A percentile compares a stretch with the other conserved stretches of the same genome.
Conservation (phyloP, 441 rosid genomes). For the Breynia disticha region DNA sequence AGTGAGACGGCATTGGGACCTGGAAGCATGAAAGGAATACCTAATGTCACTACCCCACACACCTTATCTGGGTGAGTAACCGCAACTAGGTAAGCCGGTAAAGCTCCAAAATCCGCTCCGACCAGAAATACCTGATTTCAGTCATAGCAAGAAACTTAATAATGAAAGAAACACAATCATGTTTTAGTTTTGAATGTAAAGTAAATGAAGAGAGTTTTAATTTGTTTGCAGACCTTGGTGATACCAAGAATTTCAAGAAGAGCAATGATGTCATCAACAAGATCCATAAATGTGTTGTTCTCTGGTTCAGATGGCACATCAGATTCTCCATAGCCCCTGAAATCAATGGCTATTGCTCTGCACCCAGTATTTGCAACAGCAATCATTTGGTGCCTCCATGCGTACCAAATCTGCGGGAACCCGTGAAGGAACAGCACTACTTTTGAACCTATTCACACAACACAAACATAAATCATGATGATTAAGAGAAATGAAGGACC, state of each 20-base stretch:
- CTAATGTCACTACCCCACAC: conserved; percentile 31
- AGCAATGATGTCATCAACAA: conserved; percentile 24
- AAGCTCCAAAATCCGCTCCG: conserved; percentile 45
- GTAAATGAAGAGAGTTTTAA: too few relatives aligned
- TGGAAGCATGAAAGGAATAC: conserved; percentile 32
- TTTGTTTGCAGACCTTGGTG: conserved; percentile 35
- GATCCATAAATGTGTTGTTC: conserved; percentile 25
- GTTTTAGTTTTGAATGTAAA: too few relatives aligned
- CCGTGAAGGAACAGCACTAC: conserved; percentile 48
- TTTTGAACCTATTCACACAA: conserved; percentile 21
- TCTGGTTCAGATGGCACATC: conserved; percentile 42
- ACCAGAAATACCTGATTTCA: conserved; percentile 34
- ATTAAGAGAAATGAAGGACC: too few relatives aligned
- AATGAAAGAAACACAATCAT: background rate
- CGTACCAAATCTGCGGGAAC: conserved; percentile 60
- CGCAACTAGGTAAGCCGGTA: conserved; percentile 25
- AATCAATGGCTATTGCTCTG: conserved; percentile 45
- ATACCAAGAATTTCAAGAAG: conserved; percentile 32
- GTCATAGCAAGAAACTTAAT: background rate
- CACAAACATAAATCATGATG: background rate
- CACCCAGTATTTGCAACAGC: conserved; percentile 35
- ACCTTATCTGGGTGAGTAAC: conserved; percentile 34
- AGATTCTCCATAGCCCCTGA: conserved; percentile 43
- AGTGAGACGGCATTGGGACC: conserved; percentile 3
- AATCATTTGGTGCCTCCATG: conserved; percentile 56